Base-by-base conservation (phyloP, 2,329 filamentous ascomycete genomes). In the Colletotrichum lini region DNA sequence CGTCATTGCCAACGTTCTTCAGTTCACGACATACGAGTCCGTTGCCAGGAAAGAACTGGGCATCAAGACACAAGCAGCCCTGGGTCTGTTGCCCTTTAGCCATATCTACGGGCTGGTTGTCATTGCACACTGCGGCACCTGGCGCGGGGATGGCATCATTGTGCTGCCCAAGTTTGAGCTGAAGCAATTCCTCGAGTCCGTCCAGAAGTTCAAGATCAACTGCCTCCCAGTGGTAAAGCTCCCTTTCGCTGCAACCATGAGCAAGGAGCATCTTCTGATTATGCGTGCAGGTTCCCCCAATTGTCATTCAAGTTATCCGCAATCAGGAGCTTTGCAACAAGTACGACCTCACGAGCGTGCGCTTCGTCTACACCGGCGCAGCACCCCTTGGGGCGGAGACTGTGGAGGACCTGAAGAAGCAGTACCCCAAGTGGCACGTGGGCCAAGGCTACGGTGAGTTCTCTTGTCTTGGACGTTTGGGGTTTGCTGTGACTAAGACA, bases 71-170 rank as follows among this genome's bases (percentile, higher is more conserved):
- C 82, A 87, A 69, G 80, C 87, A 23, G 82, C 80, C 2, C 86
- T 95, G 0, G 93, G 93, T 6, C 84, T 96, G n/a, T 84, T 96
- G 0, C 93, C 93, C 0, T 90, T 94, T 77, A 95, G 92, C 74
- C 94, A 97, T 77, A 96, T 96, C 73, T 97, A 96, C 79, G 90
- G 90, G 4, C 83, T 96, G 45, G 89, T 94, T 6, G 89, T 94
- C 18, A 89, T 94, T 70, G 90, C 89, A 52, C 91, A 94, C 78
- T 81, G 85, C 1, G 87, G 87, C 35, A 84, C 90, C 2, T 96
- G 91, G 78, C 88, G 92, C 50, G 94, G 94, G 12, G 94, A 96
- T 74, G 89, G 91, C 67, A 85, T 92, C 12, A 86, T 96, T 62
- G 87, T 96, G 6, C 85, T 96, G 47, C 91, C 88, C 53, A 94